phyloP scores from a whole-genome alignment of 257 asterid species.

The Galeopsis tetrahit region DNA sequence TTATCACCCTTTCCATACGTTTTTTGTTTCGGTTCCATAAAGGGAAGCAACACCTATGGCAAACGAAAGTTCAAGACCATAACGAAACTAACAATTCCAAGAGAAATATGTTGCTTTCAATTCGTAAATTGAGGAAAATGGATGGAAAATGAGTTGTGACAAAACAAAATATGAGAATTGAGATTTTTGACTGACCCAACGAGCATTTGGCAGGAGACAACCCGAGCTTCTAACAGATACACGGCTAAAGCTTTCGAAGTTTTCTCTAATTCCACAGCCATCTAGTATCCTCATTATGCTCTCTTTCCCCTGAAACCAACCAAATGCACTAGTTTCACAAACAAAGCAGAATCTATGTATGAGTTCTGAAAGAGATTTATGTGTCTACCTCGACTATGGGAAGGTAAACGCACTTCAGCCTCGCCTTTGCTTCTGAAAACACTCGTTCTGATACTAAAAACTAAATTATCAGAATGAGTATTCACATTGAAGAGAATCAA shows the following conservation, averaged over 20 bases:
- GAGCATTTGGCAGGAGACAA: constrained; percentile 80
- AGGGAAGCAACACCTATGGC: constrained; percentile 68
- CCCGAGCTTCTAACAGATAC: constrained; percentile 76
- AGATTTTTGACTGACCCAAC: constrained; percentile 61
- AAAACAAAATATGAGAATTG: too few species aligned
- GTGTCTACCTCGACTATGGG: constrained; percentile 57
- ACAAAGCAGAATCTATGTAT: constrained; percentile 16
- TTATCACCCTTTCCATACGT: constrained; percentile 45
- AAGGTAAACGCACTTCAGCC: constrained; percentile 68
- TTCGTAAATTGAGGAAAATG: not conserved
- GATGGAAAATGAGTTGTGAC: too few species aligned
- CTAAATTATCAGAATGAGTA: not conserved
- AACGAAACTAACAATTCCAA: not conserved
- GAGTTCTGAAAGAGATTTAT: constrained; percentile 10
- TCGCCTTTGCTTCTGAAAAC: constrained; percentile 63
- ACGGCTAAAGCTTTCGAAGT: constrained; percentile 59
- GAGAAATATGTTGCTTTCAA: not conserved
- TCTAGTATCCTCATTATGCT: constrained; percentile 52
- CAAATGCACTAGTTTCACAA: constrained; percentile 24
- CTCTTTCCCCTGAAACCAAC: constrained; percentile 66
- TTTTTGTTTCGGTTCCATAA: constrained; percentile 64
- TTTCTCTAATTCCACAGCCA: constrained; percentile 54
- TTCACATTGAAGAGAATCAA: not conserved
- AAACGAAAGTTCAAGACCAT: constrained; percentile 26
- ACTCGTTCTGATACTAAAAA: constrained; percentile 31